phyloP scores from a whole-genome alignment of 2,329 filamentous ascomycete species.

The Fusarium succisae region DNA sequence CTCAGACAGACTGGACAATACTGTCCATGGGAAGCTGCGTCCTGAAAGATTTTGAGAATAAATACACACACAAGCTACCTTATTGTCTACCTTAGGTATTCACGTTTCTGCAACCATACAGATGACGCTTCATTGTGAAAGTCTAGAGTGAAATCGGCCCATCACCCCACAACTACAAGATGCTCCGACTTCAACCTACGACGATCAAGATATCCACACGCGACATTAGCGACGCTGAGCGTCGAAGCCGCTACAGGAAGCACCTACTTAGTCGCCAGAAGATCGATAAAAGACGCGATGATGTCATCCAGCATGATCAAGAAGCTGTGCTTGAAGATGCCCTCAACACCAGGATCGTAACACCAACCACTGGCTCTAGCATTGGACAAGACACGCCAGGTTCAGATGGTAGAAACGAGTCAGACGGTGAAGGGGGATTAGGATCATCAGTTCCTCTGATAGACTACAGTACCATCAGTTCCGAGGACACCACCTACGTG shows the following conservation, averaged over 20 bases:
- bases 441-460: not conserved
- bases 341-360: not conserved
- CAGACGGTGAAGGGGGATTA: not conserved
- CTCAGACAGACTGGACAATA: not conserved
- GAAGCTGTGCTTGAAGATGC: not conserved
- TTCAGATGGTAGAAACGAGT: not conserved
- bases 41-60: not conserved
- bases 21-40: not conserved
- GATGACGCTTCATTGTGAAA: not conserved
- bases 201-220: slow-evolving; percentile 23
- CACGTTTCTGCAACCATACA: not conserved
- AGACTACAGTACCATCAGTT: not conserved
- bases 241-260: slow-evolving; percentile 33
- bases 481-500: not conserved
- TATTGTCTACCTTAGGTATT: not conserved
- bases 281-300: not conserved
- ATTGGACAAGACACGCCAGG: not conserved
- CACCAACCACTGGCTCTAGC: not conserved
- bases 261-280: slow-evolving; percentile 7
- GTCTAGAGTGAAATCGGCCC: not conserved
- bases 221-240: slow-evolving; percentile 35
- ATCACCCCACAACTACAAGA: not conserved
- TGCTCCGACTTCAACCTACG: slow-evolving; percentile 37
- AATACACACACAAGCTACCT: not conserved
- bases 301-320: not conserved